A percentile compares a stretch with the other conserved stretches of the same genome.
Conservation (phyloP, 352 stramenopile genomes). For the Phytophthora hybrid region DNA sequence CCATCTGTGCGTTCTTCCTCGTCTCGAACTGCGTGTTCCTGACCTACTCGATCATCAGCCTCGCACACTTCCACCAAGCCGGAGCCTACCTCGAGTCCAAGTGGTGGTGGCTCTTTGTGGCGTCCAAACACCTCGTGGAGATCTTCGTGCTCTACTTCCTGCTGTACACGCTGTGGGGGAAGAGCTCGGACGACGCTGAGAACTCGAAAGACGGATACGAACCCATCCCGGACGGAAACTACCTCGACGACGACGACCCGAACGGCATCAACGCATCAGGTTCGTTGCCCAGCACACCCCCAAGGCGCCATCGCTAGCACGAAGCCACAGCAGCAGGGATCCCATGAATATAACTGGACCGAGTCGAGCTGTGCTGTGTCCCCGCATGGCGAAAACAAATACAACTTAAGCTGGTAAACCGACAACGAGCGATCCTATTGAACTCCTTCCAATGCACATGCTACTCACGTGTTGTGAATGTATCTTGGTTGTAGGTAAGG, state of each 20-base stretch:
- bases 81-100: constrained; percentile 86
- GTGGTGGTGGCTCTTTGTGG: constrained; percentile 95
- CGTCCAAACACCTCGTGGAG: constrained; percentile 94
- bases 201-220: constrained; percentile 79
- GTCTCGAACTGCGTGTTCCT: constrained; percentile 93
- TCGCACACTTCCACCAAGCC: constrained; percentile 88
- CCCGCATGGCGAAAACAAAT: constrained; percentile 6
- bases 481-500: constrained; percentile 69
- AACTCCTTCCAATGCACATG: constrained; percentile 31
- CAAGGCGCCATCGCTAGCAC: constrained; percentile 36
- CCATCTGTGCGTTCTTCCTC: constrained; percentile 96
- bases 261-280: constrained; percentile 49
- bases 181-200: constrained; percentile 72
- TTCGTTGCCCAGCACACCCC: constrained; percentile 39
- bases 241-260: constrained; percentile 60
- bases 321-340: background rate
- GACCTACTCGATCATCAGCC: constrained; percentile 82
- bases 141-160: constrained; percentile 95
- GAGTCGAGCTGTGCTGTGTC: background rate
- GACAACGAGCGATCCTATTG: constrained; percentile 31
- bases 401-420: constrained; percentile 27
- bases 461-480: constrained; percentile 18
- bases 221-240: constrained; percentile 72
- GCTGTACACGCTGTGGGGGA: constrained; percentile 94
- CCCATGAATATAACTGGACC: constrained; percentile 25